Conservation (phyloP, 306 rosid species). For the Sphenostylis stenocarpa region DNA sequence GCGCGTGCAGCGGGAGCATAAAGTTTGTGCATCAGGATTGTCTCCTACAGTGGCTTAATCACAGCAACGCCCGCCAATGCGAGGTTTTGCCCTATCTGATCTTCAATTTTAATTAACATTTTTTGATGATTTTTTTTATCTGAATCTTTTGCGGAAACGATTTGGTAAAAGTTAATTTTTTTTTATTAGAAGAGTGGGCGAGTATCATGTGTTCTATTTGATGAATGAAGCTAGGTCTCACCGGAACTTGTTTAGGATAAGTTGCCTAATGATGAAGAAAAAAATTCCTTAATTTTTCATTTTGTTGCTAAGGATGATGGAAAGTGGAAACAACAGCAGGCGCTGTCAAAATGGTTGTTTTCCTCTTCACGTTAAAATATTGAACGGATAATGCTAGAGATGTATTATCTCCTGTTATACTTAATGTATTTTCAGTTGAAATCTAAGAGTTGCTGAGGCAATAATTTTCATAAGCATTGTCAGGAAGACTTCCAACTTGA, state of each 20-base stretch:
- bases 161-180: neutral
- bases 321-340: neutral
- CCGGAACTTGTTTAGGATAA: constrained; percentile 7
- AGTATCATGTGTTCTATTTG: neutral
- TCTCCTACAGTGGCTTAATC: constrained; percentile 99
- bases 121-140: constrained; percentile 24
- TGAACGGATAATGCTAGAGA: neutral
- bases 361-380: neutral
- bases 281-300: neutral
- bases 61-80: constrained; percentile 99
- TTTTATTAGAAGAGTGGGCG: neutral
- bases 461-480: neutral
- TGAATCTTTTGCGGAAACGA: neutral
- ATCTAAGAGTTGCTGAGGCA: constrained; percentile 2
- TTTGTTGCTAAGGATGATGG: neutral
- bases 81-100: constrained; percentile 54
- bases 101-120: constrained; percentile 4
- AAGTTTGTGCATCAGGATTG: constrained; percentile 97
- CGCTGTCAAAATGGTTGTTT: neutral
- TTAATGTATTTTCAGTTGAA: constrained; percentile 2
- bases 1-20: constrained; percentile 99
- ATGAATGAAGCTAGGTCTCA: constrained; percentile 1
- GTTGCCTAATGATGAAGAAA: constrained; percentile 4
- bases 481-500: constrained; percentile 1
- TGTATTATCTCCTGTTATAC: neutral